Evolutionary conservation across 495 filamentous ascomycete species (phyloP), one percentile per base, ranked within the genome.

Genomic region (Patellaria atrata): DNA sequence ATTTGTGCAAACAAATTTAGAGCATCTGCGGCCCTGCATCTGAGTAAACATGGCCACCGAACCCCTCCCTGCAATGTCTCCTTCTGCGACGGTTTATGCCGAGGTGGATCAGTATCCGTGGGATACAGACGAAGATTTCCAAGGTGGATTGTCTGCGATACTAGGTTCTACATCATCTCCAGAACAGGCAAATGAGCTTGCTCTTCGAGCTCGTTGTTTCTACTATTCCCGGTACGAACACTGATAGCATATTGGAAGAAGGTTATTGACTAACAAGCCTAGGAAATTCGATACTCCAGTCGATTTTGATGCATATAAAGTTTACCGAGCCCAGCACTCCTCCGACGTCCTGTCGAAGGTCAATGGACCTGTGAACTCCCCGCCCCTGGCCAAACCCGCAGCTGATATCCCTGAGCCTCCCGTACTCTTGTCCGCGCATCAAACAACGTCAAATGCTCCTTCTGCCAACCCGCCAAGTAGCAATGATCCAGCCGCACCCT

Each of bases 51-150:
- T n/a, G n/a, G n/a, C n/a, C n/a, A n/a, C n/a, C n/a, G n/a, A n/a
- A n/a, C n/a, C n/a, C n/a, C n/a, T n/a, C n/a, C n/a, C n/a, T n/a
- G n/a, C n/a, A n/a, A n/a, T n/a, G n/a, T n/a, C n/a, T n/a, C n/a
- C n/a, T n/a, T n/a, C n/a, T n/a, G n/a, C n/a, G n/a, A n/a, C n/a
- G n/a, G 41, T 65, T 10, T 67, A 58, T 43, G 42, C 53, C 27
- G 51, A 61, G 25, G 40, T 73, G n/a, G 57, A 67, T 27, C 33
- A 32, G n/a, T 73, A 73, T 51, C 39, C 54, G 10, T 73, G 70
- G 70, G 62, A 58, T 28, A 44, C 48, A 34, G 70, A 73, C 43
- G 47, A 53, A 32, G 67, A 71, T 42, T 73, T 71, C 42, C 65
- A 71, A 50, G 46, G 47, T n/a, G 58, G 58, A 12, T 47, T 61